These are phyloP conservation scores for Vitis labrusca DNA, from an alignment of 164 flowering plant species.

Conservation along the genomic window DNA sequence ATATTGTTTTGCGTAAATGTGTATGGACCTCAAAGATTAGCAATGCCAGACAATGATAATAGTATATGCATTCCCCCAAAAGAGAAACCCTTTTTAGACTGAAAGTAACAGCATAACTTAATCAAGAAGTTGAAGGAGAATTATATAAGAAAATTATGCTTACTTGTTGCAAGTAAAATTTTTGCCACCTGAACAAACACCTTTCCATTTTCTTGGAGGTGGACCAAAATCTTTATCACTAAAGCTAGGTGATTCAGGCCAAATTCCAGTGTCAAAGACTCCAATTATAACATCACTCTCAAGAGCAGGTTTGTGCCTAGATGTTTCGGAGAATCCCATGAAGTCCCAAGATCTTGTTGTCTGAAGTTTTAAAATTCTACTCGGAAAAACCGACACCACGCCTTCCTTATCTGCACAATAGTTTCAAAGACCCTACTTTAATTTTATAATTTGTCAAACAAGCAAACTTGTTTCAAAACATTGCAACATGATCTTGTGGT, in stretches of 20 bases:
- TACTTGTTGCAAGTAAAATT: slow-evolving; percentile 43
- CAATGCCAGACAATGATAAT: too few relatives aligned
- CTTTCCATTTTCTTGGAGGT: slow-evolving; percentile 37
- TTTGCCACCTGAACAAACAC: slow-evolving; percentile 25
- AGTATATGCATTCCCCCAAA: too few relatives aligned
- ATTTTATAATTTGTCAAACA: too few relatives aligned
- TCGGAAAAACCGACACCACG: slow-evolving; percentile 1
- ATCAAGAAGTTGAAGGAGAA: background rate
- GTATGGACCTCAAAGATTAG: too few relatives aligned
- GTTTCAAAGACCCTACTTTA: background rate
- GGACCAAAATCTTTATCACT: slow-evolving; percentile 27
- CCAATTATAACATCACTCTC: slow-evolving; percentile 22
- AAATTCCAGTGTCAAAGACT: slow-evolving; percentile 28
- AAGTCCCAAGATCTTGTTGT: background rate
- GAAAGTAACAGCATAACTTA: too few relatives aligned
- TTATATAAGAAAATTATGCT: background rate
- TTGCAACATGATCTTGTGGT: too few relatives aligned
- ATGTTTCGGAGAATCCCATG: slow-evolving; percentile 3
- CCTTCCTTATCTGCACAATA: background rate
- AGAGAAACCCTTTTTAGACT: too few relatives aligned
- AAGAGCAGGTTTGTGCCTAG: background rate
- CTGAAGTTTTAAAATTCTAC: background rate
- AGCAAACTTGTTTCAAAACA: too few relatives aligned
- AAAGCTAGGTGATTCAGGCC: slow-evolving; percentile 34
- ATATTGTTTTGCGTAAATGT: too few relatives aligned